Conservation (phyloP, 83 land plant species). For the Larix sibirica region DNA sequence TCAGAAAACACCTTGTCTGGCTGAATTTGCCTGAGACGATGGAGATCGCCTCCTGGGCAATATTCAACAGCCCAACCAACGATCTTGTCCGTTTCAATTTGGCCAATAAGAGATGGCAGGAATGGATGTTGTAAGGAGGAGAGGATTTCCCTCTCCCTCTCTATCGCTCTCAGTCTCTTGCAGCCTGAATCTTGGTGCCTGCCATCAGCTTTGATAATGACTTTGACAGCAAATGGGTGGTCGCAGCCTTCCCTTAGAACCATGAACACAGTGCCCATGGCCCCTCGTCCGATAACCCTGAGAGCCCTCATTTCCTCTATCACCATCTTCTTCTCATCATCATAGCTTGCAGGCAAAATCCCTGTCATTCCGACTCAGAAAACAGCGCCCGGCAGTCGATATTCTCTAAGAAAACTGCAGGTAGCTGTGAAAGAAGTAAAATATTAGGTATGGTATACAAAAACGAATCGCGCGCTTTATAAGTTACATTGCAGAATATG, state of each 20-base stretch:
- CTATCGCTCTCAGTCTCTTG: too few species aligned
- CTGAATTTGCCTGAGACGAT: slow-evolving; percentile 24
- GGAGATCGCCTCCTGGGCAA: slow-evolving; percentile 38
- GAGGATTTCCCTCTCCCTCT: slow-evolving; percentile 21
- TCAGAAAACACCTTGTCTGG: slow-evolving; percentile 31
- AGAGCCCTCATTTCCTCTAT: slow-evolving; percentile 17
- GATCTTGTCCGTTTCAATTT: slow-evolving; percentile 23
- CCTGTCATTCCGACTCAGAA: too few species aligned
- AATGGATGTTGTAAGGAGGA: slow-evolving; percentile 23
- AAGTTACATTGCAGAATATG: too few species aligned
- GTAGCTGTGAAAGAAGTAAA: too few species aligned
- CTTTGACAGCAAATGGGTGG: slow-evolving; percentile 30
- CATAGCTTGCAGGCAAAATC: too few species aligned
- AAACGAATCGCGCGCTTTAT: too few species aligned
- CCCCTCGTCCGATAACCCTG: slow-evolving; percentile 21
- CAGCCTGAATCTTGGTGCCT: neutral
- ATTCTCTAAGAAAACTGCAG: too few species aligned
- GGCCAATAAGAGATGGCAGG: slow-evolving; percentile 20
- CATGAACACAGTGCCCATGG: slow-evolving; percentile 35
- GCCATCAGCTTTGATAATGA: slow-evolving; percentile 17
- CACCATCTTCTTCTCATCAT: neutral
- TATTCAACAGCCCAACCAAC: slow-evolving; percentile 19
- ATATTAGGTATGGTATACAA: too few species aligned
- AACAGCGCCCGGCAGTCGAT: too few species aligned
- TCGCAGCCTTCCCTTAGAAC: neutral